These are phyloP conservation scores for Diophrys sp. DNA, from an alignment of 73 alveolate species.

Conservation along the genomic window DNA sequence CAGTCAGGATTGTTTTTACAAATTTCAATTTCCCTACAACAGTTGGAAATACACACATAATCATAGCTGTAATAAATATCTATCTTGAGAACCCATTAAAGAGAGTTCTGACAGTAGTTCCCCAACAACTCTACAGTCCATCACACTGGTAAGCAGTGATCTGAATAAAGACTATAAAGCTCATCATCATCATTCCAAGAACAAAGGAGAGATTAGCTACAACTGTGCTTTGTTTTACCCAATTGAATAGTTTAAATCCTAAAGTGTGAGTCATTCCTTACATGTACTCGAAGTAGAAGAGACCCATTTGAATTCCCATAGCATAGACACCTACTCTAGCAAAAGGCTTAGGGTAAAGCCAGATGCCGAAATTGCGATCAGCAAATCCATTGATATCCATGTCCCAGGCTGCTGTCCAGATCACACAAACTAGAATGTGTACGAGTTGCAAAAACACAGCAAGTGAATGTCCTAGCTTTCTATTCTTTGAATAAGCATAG, in stretches of 20 bases:
- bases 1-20: conserved; percentile 8
- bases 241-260: not conserved
- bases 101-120: not conserved
- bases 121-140: not conserved
- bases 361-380: too few species aligned
- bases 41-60: not conserved
- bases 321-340: conserved; percentile 21
- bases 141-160: not conserved
- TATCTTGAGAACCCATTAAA: not conserved
- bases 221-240: not conserved
- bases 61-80: not conserved
- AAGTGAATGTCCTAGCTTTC: not conserved
- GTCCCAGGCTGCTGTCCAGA: too few species aligned
- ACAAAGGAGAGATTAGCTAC: not conserved
- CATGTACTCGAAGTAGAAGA: conserved; percentile 10
- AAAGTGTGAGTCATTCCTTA: not conserved
- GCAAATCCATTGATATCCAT: too few species aligned
- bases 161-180: not conserved
- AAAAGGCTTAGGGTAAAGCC: conserved; percentile 23
- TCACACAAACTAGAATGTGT: too few species aligned
- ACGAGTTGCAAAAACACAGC: too few species aligned
- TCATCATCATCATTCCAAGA: not conserved
- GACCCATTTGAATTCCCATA: conserved; percentile 11
- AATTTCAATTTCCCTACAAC: conserved; percentile 11
- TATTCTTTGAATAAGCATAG: conserved; percentile 21